These are phyloP conservation scores for Xylariomycetidae sp. DNA, from an alignment of 2,329 filamentous ascomycete species.

Conservation along the genomic window DNA sequence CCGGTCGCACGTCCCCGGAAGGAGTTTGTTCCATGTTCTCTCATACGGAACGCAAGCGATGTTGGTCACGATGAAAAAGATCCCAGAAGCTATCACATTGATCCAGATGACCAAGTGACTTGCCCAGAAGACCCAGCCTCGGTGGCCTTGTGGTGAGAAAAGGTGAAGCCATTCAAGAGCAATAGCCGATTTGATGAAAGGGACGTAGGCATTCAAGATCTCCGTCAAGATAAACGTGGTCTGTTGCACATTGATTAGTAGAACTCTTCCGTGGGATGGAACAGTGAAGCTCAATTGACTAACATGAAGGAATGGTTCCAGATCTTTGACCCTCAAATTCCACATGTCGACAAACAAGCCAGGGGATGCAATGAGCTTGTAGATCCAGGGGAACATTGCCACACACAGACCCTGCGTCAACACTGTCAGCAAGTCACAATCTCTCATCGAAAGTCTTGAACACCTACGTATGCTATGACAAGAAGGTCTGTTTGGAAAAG, in stretches of 20 bases:
- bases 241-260: neutral
- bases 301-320: neutral
- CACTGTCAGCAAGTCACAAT: neutral
- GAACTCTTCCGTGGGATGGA: too few relatives aligned
- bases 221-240: neutral
- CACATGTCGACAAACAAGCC: neutral
- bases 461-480: neutral
- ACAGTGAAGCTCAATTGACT: neutral
- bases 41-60: conserved; percentile 1
- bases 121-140: conserved; percentile 1
- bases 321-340: neutral
- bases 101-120: neutral
- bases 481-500: too few relatives aligned
- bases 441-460: neutral
- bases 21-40: neutral
- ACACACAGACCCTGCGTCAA: neutral
- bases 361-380: neutral
- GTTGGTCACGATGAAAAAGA: neutral
- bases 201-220: neutral
- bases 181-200: neutral
- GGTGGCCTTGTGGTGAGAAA: neutral
- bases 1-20: neutral
- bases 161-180: neutral
- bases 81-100: neutral
- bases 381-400: neutral